Evolutionary conservation across 108 stramenopile genomes (phyloP), one percentile per base, ranked within the genome.

Genomic region (Skeletonema grethae): DNA sequence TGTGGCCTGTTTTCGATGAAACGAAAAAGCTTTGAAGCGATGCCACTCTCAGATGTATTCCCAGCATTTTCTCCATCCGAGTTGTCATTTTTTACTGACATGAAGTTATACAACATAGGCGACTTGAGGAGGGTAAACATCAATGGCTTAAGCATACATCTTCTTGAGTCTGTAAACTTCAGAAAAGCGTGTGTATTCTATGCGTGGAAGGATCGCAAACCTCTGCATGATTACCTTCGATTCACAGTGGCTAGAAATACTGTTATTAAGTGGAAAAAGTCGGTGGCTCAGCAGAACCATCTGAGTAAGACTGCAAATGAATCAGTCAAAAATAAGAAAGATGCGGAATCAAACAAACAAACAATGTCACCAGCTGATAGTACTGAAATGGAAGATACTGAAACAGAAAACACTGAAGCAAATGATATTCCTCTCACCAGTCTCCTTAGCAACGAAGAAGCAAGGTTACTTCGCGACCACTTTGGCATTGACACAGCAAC

Each of bases 101-200:
- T 53, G 20, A 24, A 53, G 22, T 10, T 75, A 34, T 18, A 20
- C 12, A 66, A n/a, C 45, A 45, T 66, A 3, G 45, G 60, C 16
- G 73, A 74, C 31, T 50, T 74, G 2, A 41, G 20, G 0, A 59
- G 65, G 20, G 65, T 65, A 3, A 30, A 74, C 25, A 31, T 18
- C n/a, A 46, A 30, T 16, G 11, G 22, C 8, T 58, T 75, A 11
- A 50, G 35, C 30, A 4, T 53, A 7, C n/a, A 39, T 34, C 73
- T 75, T 45, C 35, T 75, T 32, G 13, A 45, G 8, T 75, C 50
- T 36, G 1, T 20, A 20, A 48, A 65, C 29, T 75, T 75, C 18
- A 59, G 24, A 38, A 32, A 61, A 48, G 73, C 73, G 25, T 75
- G 73, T 53, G 59, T 60, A 10, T 55, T 66, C 43, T 34, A 30